Base-by-base conservation (phyloP, 352 stramenopile genomes). In the Chrysophaeum taylorii region DNA sequence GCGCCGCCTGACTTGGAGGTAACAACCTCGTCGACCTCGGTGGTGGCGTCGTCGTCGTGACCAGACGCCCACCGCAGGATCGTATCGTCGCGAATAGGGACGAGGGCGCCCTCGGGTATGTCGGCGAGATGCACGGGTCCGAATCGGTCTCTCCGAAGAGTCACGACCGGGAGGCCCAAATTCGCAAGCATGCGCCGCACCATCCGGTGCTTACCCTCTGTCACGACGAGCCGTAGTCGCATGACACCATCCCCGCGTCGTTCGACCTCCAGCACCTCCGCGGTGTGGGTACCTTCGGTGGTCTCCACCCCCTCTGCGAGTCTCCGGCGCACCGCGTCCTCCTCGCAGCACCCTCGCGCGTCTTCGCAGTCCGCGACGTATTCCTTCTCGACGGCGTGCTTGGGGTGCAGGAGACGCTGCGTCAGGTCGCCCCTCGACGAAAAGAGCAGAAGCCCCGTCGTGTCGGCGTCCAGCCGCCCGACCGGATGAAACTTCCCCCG, bases 131-230 rank as follows among this genome's bases (percentile, higher is more conserved):
- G 23, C 38, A 89, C 74, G 60, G 64, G 43, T 16, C 86, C 86
- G 67, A 90, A 81, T 39, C 82, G 67, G 64, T 85, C 77, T 71
- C 86, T 70, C 63, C 78, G 76, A 25, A 92, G 76, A 31, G 79
- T 77, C 29, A 89, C 77, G 16, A 92, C 85, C 31, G 78, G 76
- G 76, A 88, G 83, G 23, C 84, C 84, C 66, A 77, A 84, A 72
- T 91, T 92, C 0, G 84, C 83, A n/a, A 92, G 68, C 60, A 92
- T 87, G 48, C 85, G 76, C 53, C 86, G 71, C 2, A 92, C 86
- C 85, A 92, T 91, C 25, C 86, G 70, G 76, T 92, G 79, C 73
- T 92, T 92, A 35, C 86, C 86, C 76, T 92, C 86, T 52, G 69
- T 72, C 15, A 92, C 85, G 21, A 85, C 72, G 14, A 92, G 60